Base-by-base conservation (phyloP, 2,329 filamentous ascomycete species). In the Apiospora hydei region DNA sequence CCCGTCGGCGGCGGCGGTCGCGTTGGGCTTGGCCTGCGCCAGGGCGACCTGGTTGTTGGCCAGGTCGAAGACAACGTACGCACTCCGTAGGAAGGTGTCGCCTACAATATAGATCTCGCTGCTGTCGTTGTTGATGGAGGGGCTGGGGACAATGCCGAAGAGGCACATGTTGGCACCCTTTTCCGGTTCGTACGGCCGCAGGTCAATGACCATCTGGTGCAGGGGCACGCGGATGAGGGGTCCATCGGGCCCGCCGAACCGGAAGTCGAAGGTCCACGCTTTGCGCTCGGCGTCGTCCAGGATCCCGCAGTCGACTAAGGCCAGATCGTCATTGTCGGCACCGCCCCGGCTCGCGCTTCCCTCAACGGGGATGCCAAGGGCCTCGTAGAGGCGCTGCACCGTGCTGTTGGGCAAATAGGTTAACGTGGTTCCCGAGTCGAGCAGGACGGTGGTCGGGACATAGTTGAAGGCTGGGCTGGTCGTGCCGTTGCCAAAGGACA, bases 401-500 rank as follows among this genome's bases (percentile, higher is more conserved):
- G 87, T 70, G 89, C 85, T 72, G 88, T 85, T 0, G 1, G 93
- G 93, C 0, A 93, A 83, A 78, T 91, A 91, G 74, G 86, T 89
- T 73, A 92, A 81, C n/a, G 88, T 91, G 61, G 88, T 91, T 68
- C 91, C 91, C 1, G 90, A 92, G 82, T 93, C 91, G 67, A 93
- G 87, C 8, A 95, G 86, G 3, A 90, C 92, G 4, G 88, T 82
- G 21, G 89, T 79, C 0, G 90, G 85, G 57, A 84, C 84, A 21
- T 80, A 69, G 2, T 72, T 67, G 0, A 85, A 84, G 0, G 83
- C 82, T 44, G 89, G 81, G 0, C 77, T 77, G 74, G 89, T 87
- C 68, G 79, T 84, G 18, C 89, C 89, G 41, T 83, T 86, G 4
- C 84, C 78, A 69, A 87, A 89, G 47, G 78, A 77, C 11, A 86